Evolutionary conservation across 2,329 filamentous ascomycete genomes (phyloP), one percentile per base, ranked within the genome.

Genomic region (Colletotrichum truncatum): DNA sequence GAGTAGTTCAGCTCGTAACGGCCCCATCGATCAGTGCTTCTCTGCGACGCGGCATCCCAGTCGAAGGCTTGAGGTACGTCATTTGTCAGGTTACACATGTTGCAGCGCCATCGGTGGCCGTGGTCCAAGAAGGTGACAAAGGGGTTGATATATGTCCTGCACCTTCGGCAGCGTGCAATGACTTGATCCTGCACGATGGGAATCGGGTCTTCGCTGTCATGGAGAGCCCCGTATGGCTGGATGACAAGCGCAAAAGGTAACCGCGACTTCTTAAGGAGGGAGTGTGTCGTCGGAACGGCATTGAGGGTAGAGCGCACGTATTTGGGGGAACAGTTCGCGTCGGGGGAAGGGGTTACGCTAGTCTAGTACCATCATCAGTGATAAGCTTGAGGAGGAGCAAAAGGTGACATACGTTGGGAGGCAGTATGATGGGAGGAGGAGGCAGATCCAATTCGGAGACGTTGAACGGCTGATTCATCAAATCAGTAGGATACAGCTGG

Each of bases 21-120:
- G 77, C 97, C 91, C 92, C 96, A 97, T 75, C 96, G 86, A 77
- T 99, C 95, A 53, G 97, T 91, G 55, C 89, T 92, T 83, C 97
- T 94, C 79, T 98, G 95, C 58, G 94, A 86, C 45, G 93, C 91
- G 32, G 93, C 91, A 79, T 99, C 96, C 96, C 96, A 99, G 77
- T 99, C 96, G 71, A 99, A 99, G 36, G 94, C 94, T 80, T 99
- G 96, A n/a, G 96, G 96, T 38, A 98, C 95, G 73, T 99, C 96
- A 77, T 99, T 99, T 71, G 94, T 98, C 69, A 99, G 85, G 79
- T 97, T 98, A 80, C 96, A 99, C 94, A 99, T 98, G 81, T 99
- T 99, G 83, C 96, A 99, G 74, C 95, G 91, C 96, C 96, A 99
- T 75, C 96, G 89, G 81, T 99, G 96, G 48, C 96, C 96, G 75